Base-by-base conservation (phyloP, 805 yeast species). In the Kluyveromyces siamensis region DNA sequence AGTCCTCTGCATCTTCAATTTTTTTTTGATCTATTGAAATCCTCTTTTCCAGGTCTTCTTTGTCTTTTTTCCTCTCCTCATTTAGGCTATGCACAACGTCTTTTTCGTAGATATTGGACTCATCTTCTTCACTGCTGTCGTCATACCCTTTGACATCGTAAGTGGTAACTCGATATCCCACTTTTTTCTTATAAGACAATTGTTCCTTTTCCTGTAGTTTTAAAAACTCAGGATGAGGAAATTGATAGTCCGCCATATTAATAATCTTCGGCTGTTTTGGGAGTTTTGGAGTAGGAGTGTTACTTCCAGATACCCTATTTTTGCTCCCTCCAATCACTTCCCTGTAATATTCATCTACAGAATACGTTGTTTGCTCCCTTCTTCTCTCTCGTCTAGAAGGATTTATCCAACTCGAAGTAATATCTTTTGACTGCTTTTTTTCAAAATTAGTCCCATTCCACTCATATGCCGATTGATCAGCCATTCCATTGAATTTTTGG, bases 401-500 rank as follows among this genome's bases (percentile, higher is more conserved):
- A 56, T 84, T 84, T 33, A 84, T 79, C 87, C 90, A 84, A 2
- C 75, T 67, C 13, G 51, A 69, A 1, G 69, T 60, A 35, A 65
- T 68, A 35, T 71, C 70, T n/a, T 70, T 68, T 36, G 56, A 56
- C 5, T 53, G 43, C 51, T 68, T 71, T 49, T 72, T 72, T 39
- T 72, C 70, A 50, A 73, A 73, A 47, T 72, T 71, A 52, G 91
- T 89, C 16, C 99, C 99, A 60, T 93, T 89, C 99, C 99, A 91
- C 66, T 90, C 96, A 66, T 91, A 91, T 0, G 96, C 93, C 1
- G 89, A 83, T 21, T 84, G 83, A 55, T 88, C 95, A 8, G 88
- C 84, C 10, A 62, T 41, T 6, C 62, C 70, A 10, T 93, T 84
- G 59, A 90, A 90, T 61, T 87, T 87, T 62, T 91, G 97, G 45